phyloP scores from a whole-genome alignment of 1,284 basidiomycete genomes.

The Ustilago vetiveriae region DNA sequence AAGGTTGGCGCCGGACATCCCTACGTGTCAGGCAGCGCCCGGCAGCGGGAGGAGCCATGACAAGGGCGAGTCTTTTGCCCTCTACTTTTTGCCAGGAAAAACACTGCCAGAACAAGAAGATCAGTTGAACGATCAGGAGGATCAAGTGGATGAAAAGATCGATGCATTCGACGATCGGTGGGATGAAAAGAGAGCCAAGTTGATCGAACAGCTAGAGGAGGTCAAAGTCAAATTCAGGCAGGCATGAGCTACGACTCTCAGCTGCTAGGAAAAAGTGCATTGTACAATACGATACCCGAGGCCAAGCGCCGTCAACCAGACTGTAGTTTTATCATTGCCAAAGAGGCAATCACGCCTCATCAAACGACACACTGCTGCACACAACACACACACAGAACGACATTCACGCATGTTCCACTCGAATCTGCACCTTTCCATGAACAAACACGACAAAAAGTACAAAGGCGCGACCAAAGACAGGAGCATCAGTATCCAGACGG shows the following conservation, averaged over 20 bases:
- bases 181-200: background rate
- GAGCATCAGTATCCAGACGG: conserved; percentile 22
- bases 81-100: conserved; percentile 36
- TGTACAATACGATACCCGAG: too few relatives aligned
- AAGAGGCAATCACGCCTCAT: too few relatives aligned
- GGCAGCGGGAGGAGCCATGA: background rate
- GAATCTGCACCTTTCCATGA: too few relatives aligned
- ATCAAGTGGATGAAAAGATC: conserved; percentile 38
- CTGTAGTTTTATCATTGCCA: too few relatives aligned
- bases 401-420: too few relatives aligned
- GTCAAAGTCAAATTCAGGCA: conserved; percentile 6
- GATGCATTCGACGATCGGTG: conserved; percentile 24
- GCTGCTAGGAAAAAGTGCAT: too few relatives aligned
- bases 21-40: background rate
- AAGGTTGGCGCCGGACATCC: conserved; percentile 16
- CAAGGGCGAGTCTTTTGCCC: background rate
- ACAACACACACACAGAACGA: too few relatives aligned
- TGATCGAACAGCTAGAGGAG: conserved; percentile 8
- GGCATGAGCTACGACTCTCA: too few relatives aligned
- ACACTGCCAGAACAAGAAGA: conserved; percentile 41
- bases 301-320: too few relatives aligned
- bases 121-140: conserved; percentile 33
- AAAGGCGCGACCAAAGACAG: too few relatives aligned
- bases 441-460: too few relatives aligned
- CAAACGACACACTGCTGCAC: too few relatives aligned